phyloP scores from a whole-genome alignment of 202 grass and related monocot species.

The Saccharum hybrid region DNA sequence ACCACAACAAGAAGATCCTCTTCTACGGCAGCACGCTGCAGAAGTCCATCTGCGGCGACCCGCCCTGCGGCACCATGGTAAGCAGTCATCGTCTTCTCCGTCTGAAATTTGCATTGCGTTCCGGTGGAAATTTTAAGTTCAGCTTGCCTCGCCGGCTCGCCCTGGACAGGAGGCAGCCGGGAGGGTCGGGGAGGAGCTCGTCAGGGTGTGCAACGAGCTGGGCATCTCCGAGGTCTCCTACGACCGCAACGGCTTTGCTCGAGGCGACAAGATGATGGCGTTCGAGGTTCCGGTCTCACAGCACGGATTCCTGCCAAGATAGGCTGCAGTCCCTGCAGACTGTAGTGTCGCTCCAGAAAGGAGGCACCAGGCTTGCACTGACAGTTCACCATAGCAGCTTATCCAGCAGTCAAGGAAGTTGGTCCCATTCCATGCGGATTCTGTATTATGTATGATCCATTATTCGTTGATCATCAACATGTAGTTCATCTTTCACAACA shows the following conservation, averaged over 20 bases:
- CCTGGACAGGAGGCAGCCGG: constrained; percentile 65
- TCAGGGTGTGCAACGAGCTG: constrained; percentile 64
- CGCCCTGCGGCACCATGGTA: constrained; percentile 52
- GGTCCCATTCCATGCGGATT: neutral
- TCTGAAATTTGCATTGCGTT: neutral
- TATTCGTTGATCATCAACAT: neutral
- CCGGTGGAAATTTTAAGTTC: neutral
- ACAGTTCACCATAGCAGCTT: neutral
- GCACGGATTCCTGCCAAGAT: constrained; percentile 74
- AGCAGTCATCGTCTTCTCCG: neutral
- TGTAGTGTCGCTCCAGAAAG: neutral
- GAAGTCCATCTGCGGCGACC: constrained; percentile 65
- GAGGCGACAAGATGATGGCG: constrained; percentile 81
- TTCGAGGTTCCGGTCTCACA: constrained; percentile 68
- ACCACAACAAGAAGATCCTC: constrained; percentile 79
- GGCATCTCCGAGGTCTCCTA: constrained; percentile 80
- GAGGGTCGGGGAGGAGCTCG: constrained; percentile 77
- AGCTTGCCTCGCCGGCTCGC: neutral
- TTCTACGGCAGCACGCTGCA: constrained; percentile 89
- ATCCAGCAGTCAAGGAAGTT: neutral
- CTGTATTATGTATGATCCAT: constrained; percentile 1
- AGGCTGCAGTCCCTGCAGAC: neutral
- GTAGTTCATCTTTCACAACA: neutral
- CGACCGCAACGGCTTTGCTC: constrained; percentile 78
- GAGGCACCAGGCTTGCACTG: too few relatives aligned